Conservation (phyloP, 768 basidiomycete genomes). For the Kwoniella dendrophila region DNA sequence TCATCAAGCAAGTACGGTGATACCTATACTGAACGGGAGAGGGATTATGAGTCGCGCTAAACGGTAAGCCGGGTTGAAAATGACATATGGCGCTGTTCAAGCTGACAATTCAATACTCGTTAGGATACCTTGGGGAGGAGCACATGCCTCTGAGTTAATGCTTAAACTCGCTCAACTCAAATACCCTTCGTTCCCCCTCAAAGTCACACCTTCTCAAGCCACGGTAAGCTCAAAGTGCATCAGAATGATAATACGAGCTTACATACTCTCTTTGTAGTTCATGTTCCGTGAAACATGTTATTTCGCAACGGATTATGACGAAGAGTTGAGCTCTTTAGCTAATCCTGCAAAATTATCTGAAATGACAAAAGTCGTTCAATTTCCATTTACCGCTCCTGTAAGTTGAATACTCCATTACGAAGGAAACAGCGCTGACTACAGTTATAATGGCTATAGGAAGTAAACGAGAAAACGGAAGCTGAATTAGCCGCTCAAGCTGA, state of each 20-base stretch:
- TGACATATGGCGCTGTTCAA: neutral
- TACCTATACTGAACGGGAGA: conserved; percentile 80
- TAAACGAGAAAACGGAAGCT: conserved; percentile 87
- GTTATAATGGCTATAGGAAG: conserved; percentile 53
- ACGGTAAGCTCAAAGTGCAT: conserved; percentile 61
- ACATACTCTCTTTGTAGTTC: conserved; percentile 63
- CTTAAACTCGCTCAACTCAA: conserved; percentile 93
- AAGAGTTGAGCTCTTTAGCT: conserved; percentile 67
- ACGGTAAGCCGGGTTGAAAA: conserved; percentile 64
- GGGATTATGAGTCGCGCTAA: conserved; percentile 84
- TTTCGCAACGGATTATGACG: conserved; percentile 75
- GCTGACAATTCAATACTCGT: neutral
- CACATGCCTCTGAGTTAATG: conserved; percentile 86
- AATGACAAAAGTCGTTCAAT: conserved; percentile 77
- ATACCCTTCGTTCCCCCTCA: conserved; percentile 87
- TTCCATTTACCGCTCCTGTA: conserved; percentile 68
- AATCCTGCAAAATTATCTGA: conserved; percentile 68
- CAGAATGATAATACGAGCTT: neutral
- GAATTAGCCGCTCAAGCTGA: conserved; percentile 77
- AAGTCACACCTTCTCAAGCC: conserved; percentile 74
- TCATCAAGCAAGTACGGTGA: conserved; percentile 83
- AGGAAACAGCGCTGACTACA: conserved; percentile 2
- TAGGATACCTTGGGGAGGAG: conserved; percentile 92
- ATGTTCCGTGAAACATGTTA: conserved; percentile 86
- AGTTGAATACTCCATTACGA: conserved; percentile 15